Evolutionary conservation across 179 eudicot genomes (phyloP), one percentile per base, ranked within the genome.

Genomic region (Silene noctiflora): DNA sequence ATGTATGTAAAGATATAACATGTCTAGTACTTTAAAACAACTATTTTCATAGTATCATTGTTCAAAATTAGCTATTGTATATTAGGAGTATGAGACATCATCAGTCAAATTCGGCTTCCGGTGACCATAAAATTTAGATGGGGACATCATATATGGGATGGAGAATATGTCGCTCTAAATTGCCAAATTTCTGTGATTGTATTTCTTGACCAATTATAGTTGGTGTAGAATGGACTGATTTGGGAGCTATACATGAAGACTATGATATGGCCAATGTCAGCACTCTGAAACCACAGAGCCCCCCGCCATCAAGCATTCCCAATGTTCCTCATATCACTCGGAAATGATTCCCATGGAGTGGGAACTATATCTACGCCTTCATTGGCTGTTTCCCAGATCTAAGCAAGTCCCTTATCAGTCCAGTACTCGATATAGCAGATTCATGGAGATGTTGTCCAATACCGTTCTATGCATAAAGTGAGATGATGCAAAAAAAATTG

Each of bases 171-270:
- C 16, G 13, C 55, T 48, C 55, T 0, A 29, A 7, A 68, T 22
- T 53, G n/a, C 42, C 12, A 13, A 22, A 14, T n/a, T 44, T 12
- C 11, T 51, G 44, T 31, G 60, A 60, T 25, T 66, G 67, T 76
- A 71, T 78, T 79, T 84, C 87, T 17, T 85, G 67, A 87, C 86
- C 20, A 21, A 62, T 35, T 27, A 48, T 80, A 88, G 96, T 94
- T 66, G 88, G 75, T 14, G 80, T 91, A 27, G 90, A 88, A 73
- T 94, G 97, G 96, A 85, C 81, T 62, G 87, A 82, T 74, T 74
- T 90, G 66, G 89, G 77, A 33, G 73, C 77, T 20, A 77, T 90
- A 29, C 85, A 85, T 14, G 94, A 90, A 62, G 88, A 87, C 74
- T 82, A 77, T 72, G 71, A 71, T 16, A 60, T 84, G 78, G 78